phyloP scores from a whole-genome alignment of 345 rosid genomes.

The Ceriops decandra region DNA sequence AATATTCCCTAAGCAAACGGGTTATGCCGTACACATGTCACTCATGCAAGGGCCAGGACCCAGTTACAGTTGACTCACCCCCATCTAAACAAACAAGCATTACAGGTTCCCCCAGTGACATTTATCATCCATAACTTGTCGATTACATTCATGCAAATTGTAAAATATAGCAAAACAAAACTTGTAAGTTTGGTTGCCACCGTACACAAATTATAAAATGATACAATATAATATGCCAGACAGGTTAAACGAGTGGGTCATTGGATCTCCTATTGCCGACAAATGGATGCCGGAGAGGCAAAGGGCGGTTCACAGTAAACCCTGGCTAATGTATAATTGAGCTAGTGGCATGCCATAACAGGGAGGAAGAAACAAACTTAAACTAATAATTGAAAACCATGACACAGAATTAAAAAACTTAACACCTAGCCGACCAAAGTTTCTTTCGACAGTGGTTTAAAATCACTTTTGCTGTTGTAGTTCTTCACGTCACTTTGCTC shows the following conservation, averaged over 20 bases:
- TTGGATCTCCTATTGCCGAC: constrained; percentile 16
- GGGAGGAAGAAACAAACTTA: constrained; percentile 1
- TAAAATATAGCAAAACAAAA: constrained; percentile 17
- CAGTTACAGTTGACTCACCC: constrained; percentile 24
- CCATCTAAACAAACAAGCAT: neutral
- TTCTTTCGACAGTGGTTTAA: constrained; percentile 34
- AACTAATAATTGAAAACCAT: neutral
- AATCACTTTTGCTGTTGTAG: constrained; percentile 31
- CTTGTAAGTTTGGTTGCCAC: constrained; percentile 26
- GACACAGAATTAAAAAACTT: neutral
- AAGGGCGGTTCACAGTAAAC: constrained; percentile 35
- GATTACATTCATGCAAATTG: constrained; percentile 14
- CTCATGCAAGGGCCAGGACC: constrained; percentile 37
- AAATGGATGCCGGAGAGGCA: constrained; percentile 29
- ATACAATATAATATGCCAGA: constrained; percentile 18
- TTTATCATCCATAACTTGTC: constrained; percentile 5
- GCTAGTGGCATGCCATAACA: constrained; percentile 21
- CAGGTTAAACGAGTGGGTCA: constrained; percentile 13
- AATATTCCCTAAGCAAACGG: constrained; percentile 6
- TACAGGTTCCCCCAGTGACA: neutral
- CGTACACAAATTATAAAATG: constrained; percentile 12
- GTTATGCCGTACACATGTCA: constrained; percentile 25
- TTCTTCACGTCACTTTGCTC: constrained; percentile 36
- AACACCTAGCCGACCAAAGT: constrained; percentile 41
- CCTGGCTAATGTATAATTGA: constrained; percentile 16